Conservation (phyloP, 2,329 filamentous ascomycete genomes). For the Aspergillus sp. region DNA sequence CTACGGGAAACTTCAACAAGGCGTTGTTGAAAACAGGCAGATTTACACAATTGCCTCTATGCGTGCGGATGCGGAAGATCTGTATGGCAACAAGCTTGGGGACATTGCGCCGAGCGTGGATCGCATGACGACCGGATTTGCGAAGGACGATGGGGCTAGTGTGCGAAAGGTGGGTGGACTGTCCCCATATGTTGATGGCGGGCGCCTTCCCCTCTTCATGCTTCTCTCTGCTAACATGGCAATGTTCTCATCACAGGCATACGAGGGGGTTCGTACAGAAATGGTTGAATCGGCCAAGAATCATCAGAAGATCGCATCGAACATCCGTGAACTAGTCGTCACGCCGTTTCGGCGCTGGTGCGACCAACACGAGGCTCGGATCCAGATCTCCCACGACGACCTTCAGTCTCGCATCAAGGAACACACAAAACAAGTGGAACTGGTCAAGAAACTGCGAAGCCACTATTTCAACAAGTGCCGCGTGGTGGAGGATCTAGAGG, state of each 20-base stretch:
- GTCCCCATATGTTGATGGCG: background rate
- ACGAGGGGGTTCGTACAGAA: constrained; percentile 86
- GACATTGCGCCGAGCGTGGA: constrained; percentile 82
- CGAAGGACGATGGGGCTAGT: constrained; percentile 90
- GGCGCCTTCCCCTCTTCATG: background rate
- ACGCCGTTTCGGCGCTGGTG: constrained; percentile 95
- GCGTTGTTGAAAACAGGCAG: constrained; percentile 92
- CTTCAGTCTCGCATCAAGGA: constrained; percentile 87
- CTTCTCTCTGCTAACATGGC: background rate
- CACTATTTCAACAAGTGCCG: constrained; percentile 99
- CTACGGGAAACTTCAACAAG: constrained; percentile 95
- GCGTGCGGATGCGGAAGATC: constrained; percentile 92
- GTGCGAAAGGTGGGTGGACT: constrained; percentile 73
- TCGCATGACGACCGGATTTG: constrained; percentile 79
- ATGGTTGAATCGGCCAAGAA: constrained; percentile 88
- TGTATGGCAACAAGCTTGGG: constrained; percentile 75
- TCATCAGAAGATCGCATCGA: constrained; percentile 94
- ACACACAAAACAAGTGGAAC: constrained; percentile 87
- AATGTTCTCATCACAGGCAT: constrained; percentile 61
- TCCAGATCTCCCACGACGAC: constrained; percentile 93
- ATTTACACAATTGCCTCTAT: constrained; percentile 86
- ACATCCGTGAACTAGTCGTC: constrained; percentile 93
- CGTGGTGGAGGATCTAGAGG: constrained; percentile 90
- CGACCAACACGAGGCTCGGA: constrained; percentile 85
- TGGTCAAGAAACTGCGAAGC: constrained; percentile 88